phyloP scores from a whole-genome alignment of 1,139 yeast species.

The Meyerozyma sp. region DNA sequence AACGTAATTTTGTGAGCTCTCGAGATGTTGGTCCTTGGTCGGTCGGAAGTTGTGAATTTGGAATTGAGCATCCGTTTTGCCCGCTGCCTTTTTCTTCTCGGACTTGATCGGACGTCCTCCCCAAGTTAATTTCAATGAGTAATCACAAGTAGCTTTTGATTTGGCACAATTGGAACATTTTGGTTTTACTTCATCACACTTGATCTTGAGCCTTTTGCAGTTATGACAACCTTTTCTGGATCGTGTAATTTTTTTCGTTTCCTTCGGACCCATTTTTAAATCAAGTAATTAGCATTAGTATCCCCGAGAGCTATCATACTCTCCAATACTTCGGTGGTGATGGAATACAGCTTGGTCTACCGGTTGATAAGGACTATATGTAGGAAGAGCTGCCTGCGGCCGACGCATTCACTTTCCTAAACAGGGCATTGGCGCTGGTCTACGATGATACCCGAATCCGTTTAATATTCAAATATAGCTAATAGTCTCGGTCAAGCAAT shows the following conservation, averaged over 20 bases:
- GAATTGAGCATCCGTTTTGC: constrained; percentile 14
- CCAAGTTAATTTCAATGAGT: constrained; percentile 64
- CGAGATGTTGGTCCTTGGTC: background rate
- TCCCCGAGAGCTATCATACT: background rate
- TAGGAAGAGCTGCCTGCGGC: background rate
- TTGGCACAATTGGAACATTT: constrained; percentile 55
- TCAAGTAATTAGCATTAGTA: background rate
- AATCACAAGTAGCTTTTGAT: constrained; percentile 51
- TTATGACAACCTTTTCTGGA: constrained; percentile 56
- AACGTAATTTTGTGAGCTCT: background rate
- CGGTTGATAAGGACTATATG: background rate
- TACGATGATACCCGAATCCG: no score
- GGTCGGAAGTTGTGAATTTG: background rate
- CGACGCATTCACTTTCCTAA: background rate
- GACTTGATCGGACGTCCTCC: constrained; percentile 65
- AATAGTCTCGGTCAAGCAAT: constrained; percentile 14
- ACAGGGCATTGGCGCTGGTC: background rate
- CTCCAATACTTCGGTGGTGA: background rate
- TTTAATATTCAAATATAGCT: background rate
- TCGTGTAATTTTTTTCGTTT: constrained; percentile 9
- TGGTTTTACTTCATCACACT: constrained; percentile 72
- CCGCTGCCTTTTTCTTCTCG: constrained; percentile 21
- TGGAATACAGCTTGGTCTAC: background rate
- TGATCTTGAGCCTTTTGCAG: constrained; percentile 64
- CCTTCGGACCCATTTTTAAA: background rate